phyloP scores from a whole-genome alignment of 768 basidiomycete species.

The Suillus subalutaceus region DNA sequence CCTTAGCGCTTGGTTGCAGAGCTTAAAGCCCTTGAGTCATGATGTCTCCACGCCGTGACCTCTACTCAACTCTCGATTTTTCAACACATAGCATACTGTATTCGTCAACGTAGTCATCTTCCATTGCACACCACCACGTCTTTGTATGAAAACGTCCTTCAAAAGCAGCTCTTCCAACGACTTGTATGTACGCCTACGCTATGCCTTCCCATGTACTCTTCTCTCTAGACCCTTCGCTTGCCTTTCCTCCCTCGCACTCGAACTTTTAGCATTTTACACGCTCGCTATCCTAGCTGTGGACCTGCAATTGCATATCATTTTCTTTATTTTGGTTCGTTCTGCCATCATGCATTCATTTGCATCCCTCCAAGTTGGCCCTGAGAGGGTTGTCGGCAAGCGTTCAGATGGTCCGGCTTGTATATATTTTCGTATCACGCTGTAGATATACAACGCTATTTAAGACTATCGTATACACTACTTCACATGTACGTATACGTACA shows the following conservation, averaged over 20 bases:
- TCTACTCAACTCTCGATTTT: slow-evolving; percentile 12
- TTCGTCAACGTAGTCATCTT: slow-evolving; percentile 24
- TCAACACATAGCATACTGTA: slow-evolving; percentile 30
- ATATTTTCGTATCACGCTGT: slow-evolving; percentile 17
- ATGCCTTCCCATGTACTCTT: slow-evolving; percentile 14
- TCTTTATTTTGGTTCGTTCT: slow-evolving; percentile 4
- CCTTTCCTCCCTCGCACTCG: slow-evolving; percentile 18
- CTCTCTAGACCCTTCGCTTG: slow-evolving; percentile 3
- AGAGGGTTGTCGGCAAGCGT: slow-evolving; percentile 7
- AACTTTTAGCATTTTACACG: slow-evolving; percentile 28
- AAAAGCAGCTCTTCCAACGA: slow-evolving; percentile 22
- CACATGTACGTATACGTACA: no score
- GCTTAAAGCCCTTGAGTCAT: slow-evolving; percentile 52
- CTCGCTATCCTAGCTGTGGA: slow-evolving; percentile 27
- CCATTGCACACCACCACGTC: slow-evolving; percentile 24
- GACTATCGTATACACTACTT: neutral
- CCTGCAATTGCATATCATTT: slow-evolving; percentile 12
- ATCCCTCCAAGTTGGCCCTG: neutral
- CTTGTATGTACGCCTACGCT: slow-evolving; percentile 36
- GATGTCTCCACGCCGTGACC: slow-evolving; percentile 15
- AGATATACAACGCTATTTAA: slow-evolving; percentile 11
- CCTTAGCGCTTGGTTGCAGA: slow-evolving; percentile 65
- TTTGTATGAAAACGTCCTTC: slow-evolving; percentile 31
- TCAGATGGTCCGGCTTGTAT: slow-evolving; percentile 12
- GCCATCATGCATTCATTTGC: slow-evolving; percentile 4